Evolutionary conservation across 2,329 filamentous ascomycete species (phyloP).

Genomic region (Dactylellina leptospora): DNA sequence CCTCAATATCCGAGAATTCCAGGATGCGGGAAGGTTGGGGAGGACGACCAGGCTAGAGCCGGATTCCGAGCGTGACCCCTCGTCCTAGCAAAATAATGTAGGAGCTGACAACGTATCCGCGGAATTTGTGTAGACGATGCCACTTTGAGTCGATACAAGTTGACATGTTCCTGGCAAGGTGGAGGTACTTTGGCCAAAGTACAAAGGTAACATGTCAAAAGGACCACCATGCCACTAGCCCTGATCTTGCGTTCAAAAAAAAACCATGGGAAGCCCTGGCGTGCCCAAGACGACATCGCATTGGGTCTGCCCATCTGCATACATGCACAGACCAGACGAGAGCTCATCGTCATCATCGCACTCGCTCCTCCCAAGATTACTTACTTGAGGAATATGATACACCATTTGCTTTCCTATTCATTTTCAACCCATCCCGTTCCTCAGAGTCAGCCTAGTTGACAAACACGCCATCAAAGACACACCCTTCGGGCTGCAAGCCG

Average conservation of each 20-base stretch:
- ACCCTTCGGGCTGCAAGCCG: conserved; percentile 2
- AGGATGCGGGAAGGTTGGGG: conserved; percentile 1
- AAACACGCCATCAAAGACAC: conserved; percentile 18
- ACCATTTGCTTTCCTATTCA: conserved; percentile 69
- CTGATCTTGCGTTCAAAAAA: conserved; percentile 26
- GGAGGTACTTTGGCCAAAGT: conserved; percentile 41
- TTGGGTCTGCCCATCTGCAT: conserved; percentile 39
- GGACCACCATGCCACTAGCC: conserved; percentile 11
- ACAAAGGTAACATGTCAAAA: conserved; percentile 4
- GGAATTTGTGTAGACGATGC: conserved; percentile 4
- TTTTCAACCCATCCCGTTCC: conserved; percentile 14
- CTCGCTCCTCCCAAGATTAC: conserved; percentile 13
- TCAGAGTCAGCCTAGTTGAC: conserved; percentile 30
- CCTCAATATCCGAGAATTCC: background rate
- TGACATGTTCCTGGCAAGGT: conserved; percentile 29
- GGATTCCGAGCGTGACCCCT: conserved; percentile 26
- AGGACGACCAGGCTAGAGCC: conserved; percentile 18
- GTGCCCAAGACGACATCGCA: conserved; percentile 27
- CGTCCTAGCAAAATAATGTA: conserved; percentile 19
- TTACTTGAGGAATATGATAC: conserved; percentile 65
- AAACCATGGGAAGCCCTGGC: conserved; percentile 49
- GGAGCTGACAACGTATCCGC: conserved; percentile 23
- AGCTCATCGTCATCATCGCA: conserved; percentile 27
- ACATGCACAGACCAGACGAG: conserved; percentile 51
- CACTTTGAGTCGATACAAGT: conserved; percentile 24